Evolutionary conservation across 2,329 filamentous ascomycete genomes (phyloP).

Genomic region (Tothia fuscella): DNA sequence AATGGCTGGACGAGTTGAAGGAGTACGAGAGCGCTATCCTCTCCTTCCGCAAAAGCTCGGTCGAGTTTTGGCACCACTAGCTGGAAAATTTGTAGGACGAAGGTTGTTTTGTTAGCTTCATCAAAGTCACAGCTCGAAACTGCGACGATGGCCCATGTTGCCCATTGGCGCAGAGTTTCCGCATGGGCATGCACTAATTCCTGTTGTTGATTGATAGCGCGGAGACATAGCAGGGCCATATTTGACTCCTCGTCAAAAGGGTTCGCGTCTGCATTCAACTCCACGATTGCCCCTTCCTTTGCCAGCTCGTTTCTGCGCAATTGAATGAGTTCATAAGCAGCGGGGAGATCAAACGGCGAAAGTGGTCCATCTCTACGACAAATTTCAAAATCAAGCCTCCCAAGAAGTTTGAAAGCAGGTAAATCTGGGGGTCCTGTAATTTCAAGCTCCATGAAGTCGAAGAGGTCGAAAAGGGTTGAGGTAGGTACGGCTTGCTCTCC

Average conservation of each 20-base stretch:
- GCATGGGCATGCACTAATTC: slow-evolving; percentile 46
- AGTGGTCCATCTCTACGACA: slow-evolving; percentile 52
- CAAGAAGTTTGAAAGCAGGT: slow-evolving; percentile 48
- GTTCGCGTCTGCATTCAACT: slow-evolving; percentile 35
- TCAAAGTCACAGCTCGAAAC: slow-evolving; percentile 73
- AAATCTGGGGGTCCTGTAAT: slow-evolving; percentile 35
- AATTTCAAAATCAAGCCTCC: slow-evolving; percentile 53
- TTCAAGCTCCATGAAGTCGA: slow-evolving; percentile 72
- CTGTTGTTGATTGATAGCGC: slow-evolving; percentile 51
- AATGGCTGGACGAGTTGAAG: slow-evolving; percentile 24
- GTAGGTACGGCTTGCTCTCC: slow-evolving; percentile 55
- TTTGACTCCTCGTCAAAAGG: slow-evolving; percentile 23
- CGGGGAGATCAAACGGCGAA: slow-evolving; percentile 54
- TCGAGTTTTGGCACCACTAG: slow-evolving; percentile 82
- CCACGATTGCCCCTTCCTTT: slow-evolving; percentile 22
- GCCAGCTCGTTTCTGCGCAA: slow-evolving; percentile 54
- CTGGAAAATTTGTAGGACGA: slow-evolving; percentile 78
- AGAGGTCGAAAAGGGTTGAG: slow-evolving; percentile 77
- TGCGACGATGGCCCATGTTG: slow-evolving; percentile 71
- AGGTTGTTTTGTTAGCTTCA: slow-evolving; percentile 56
- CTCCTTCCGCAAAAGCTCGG: slow-evolving; percentile 55
- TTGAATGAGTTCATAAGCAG: slow-evolving; percentile 61
- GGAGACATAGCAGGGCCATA: slow-evolving; percentile 45
- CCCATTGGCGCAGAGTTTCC: slow-evolving; percentile 69
- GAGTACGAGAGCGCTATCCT: slow-evolving; percentile 54